Conservation (phyloP, 805 yeast species). For the Phaffomyces antillensis region DNA sequence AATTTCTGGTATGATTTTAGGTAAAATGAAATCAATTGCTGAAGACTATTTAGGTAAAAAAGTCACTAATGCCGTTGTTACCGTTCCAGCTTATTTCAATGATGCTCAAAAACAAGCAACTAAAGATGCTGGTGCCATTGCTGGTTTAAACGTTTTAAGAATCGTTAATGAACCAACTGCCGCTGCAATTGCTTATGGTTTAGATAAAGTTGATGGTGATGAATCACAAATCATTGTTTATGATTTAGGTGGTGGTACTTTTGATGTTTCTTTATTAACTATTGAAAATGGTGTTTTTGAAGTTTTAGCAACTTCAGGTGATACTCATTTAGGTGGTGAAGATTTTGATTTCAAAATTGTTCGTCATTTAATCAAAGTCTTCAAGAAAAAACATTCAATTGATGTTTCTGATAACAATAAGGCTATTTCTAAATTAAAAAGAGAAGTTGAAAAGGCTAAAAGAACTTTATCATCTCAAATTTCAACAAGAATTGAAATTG, state of each 20-base stretch:
- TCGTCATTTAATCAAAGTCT: conserved; percentile 75
- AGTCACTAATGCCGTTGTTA: conserved; percentile 86
- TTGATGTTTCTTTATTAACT: conserved; percentile 81
- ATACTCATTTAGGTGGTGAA: conserved; percentile 96
- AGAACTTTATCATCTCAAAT: conserved; percentile 92
- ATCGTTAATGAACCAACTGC: conserved; percentile 95
- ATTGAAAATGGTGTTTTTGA: conserved; percentile 91
- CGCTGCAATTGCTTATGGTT: conserved; percentile 95
- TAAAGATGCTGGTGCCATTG: conserved; percentile 88
- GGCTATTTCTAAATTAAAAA: conserved; percentile 88
- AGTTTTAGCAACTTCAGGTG: conserved; percentile 93
- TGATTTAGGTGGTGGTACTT: conserved; percentile 97
- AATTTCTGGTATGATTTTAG: conserved; percentile 84
- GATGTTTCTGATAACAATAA: conserved; percentile 77
- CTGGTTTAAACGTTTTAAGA: conserved; percentile 82
- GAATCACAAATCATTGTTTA: conserved; percentile 89
- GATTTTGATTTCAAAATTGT: conserved; percentile 89
- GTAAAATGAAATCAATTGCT: conserved; percentile 89
- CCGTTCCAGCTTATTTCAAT: conserved; percentile 90
- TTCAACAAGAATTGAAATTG: conserved; percentile 94
- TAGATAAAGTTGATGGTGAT: conserved; percentile 61
- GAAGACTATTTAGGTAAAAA: conserved; percentile 81
- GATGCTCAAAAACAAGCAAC: conserved; percentile 95
- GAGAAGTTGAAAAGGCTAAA: conserved; percentile 98
- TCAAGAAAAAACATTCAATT: conserved; percentile 87